phyloP scores from a whole-genome alignment of 2,329 filamentous ascomycete species.

The Arthrobotrys sinensis region DNA sequence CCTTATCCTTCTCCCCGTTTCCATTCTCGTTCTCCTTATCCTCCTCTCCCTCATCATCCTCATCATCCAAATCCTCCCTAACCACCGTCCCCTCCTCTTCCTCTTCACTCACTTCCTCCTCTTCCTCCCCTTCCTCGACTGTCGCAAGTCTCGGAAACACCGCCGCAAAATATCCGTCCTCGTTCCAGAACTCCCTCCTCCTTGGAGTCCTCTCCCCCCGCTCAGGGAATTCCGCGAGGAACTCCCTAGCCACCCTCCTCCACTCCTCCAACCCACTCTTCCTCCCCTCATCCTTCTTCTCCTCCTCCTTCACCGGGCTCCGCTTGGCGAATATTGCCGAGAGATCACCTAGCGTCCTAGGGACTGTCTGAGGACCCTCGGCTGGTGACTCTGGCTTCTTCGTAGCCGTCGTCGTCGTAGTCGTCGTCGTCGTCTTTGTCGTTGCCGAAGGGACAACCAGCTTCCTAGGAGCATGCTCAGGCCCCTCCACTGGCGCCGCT shows the following conservation, averaged over 20 bases:
- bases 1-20: not conserved
- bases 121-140: conserved; percentile 1
- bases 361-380: not conserved
- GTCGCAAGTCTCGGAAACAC: not conserved
- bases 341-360: conserved; percentile 1
- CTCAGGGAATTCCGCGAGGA: not conserved
- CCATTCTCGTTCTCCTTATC: not conserved
- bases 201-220: not conserved
- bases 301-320: not conserved
- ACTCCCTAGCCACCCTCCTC: not conserved
- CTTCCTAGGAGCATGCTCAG: conserved; percentile 7
- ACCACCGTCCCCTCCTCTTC: not conserved
- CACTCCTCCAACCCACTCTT: not conserved
- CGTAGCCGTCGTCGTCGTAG: not conserved
- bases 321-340: not conserved
- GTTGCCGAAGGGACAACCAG: not conserved
- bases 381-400: not conserved
- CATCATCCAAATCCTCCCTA: conserved; percentile 61
- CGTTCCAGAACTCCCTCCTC: not conserved
- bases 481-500: conserved; percentile 8
- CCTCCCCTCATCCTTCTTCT: not conserved
- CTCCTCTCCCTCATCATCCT: conserved; percentile 66
- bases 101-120: not conserved
- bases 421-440: not conserved
- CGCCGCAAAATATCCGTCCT: not conserved